phyloP scores from a whole-genome alignment of 495 filamentous ascomycete species.

The Bacidia gigantensis region DNA sequence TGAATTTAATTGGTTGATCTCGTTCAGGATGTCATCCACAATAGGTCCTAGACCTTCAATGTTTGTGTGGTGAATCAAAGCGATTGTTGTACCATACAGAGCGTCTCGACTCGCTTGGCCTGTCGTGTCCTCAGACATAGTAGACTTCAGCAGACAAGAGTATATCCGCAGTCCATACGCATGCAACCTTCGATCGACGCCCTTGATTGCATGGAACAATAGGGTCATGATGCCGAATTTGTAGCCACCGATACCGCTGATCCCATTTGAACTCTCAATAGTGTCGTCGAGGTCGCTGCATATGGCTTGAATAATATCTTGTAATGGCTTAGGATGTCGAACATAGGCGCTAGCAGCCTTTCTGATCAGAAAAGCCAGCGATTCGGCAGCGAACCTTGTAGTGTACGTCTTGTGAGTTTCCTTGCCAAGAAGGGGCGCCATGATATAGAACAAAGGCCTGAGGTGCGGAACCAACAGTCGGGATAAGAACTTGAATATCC shows the following conservation, averaged over 20 bases:
- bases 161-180: conserved; percentile 66
- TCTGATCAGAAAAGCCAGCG: conserved; percentile 81
- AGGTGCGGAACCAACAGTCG: conserved; percentile 73
- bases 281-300: conserved; percentile 49
- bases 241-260: conserved; percentile 41
- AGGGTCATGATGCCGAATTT: conserved; percentile 80
- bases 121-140: conserved; percentile 31
- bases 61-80: conserved; percentile 68
- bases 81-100: conserved; percentile 58
- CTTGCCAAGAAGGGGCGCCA: conserved; percentile 78
- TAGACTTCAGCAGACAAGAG: conserved; percentile 41
- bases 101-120: conserved; percentile 42
- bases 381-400: conserved; percentile 82
- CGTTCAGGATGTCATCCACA: conserved; percentile 41
- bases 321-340: conserved; percentile 53
- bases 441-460: conserved; percentile 63
- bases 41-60: conserved; percentile 48
- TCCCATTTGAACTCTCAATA: conserved; percentile 34
- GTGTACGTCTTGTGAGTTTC: conserved; percentile 70
- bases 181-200: conserved; percentile 64
- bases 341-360: conserved; percentile 67
- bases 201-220: conserved; percentile 77
- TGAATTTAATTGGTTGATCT: conserved; percentile 22
- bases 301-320: conserved; percentile 52
- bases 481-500: conserved; percentile 93